Evolutionary conservation across 768 basidiomycete genomes (phyloP).

Genomic region (Rhizopogon vesiculosus): DNA sequence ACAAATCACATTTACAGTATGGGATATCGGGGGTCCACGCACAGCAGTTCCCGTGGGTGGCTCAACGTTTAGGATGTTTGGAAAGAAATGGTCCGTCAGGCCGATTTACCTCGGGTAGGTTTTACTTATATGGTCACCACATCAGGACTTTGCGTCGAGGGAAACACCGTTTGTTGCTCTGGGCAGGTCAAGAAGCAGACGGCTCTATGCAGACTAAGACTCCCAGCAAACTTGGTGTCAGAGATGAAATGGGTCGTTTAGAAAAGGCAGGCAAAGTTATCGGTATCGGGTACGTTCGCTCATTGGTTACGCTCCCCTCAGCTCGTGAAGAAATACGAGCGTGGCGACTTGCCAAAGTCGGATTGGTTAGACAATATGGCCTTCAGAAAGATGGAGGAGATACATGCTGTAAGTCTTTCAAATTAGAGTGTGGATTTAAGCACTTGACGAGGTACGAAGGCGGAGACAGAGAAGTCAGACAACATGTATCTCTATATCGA

Average conservation of each 20-base stretch:
- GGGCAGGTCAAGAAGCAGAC: conserved; percentile 83
- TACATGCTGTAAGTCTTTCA: conserved; percentile 67
- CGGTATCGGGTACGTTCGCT: conserved; percentile 10
- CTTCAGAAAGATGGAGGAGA: conserved; percentile 92
- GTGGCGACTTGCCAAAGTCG: conserved; percentile 88
- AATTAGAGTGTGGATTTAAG: not conserved
- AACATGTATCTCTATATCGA: conserved; percentile 97
- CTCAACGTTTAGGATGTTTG: conserved; percentile 85
- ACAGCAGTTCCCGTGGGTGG: conserved; percentile 84
- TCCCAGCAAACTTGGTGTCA: conserved; percentile 75
- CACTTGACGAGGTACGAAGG: conserved; percentile 37
- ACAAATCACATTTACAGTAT: conserved; percentile 91
- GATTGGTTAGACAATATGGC: conserved; percentile 95
- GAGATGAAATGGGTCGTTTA: conserved; percentile 93
- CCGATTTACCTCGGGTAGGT: not conserved
- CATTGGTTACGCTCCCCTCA: conserved; percentile 26
- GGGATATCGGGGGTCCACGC: conserved; percentile 88
- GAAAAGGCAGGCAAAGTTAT: conserved; percentile 61
- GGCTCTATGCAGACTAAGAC: conserved; percentile 77
- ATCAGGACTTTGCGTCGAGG: conserved; percentile 83
- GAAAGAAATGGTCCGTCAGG: conserved; percentile 77
- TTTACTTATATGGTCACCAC: not conserved
- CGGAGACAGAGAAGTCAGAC: conserved; percentile 87
- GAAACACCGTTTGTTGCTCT: conserved; percentile 83
- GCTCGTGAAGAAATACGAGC: conserved; percentile 94